Evolutionary conservation across 2,329 filamentous ascomycete genomes (phyloP), one percentile per base, ranked within the genome.

Genomic region (Fusarium humuli): DNA sequence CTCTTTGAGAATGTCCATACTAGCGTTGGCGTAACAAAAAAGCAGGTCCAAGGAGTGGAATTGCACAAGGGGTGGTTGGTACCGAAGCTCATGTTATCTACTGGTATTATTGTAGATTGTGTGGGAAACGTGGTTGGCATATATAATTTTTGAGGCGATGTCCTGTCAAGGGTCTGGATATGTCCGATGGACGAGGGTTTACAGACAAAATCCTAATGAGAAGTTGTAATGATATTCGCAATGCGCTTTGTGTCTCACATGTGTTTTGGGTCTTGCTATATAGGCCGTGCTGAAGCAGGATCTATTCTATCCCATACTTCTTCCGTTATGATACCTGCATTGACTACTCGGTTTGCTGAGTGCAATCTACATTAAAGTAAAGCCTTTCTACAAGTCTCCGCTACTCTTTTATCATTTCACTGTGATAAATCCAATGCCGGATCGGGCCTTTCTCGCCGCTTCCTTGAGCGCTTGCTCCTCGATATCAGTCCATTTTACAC

Each of bases 401-500:
- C 10, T 14, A n/a, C 45, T 29, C 20, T 41, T 16, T 55, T 30
- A 22, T 61, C 8, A 91, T 79, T 91, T 92, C 14, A 92, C 88
- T 2, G 83, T 83, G 53, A 92, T 80, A 74, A 92, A 91, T 0
- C 86, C 90, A 52, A 92, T 83, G 3, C 90, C 90, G 37, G 87
- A 84, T 49, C 90, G 83, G 11, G 90, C 90, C 48, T 81, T 81
- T 55, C 81, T 81, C 20, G 86, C 86, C 0, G 89, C 89, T 74
- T 80, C 83, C 74, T 83, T 86, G 70, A 92, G 80, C 40, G 84
- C 86, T 80, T 91, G 88, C 47, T 90, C 87, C 78, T 92, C 90
- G 0, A 78, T 81, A 73, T 91, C 90, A 12, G 89, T 91, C 90
- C 90, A 92, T 78, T 88, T 85, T 61, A 92, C 88, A 72, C 84